Evolutionary conservation across 495 filamentous ascomycete genomes (phyloP).

Genomic region (Lasiosphaeris hirsuta): DNA sequence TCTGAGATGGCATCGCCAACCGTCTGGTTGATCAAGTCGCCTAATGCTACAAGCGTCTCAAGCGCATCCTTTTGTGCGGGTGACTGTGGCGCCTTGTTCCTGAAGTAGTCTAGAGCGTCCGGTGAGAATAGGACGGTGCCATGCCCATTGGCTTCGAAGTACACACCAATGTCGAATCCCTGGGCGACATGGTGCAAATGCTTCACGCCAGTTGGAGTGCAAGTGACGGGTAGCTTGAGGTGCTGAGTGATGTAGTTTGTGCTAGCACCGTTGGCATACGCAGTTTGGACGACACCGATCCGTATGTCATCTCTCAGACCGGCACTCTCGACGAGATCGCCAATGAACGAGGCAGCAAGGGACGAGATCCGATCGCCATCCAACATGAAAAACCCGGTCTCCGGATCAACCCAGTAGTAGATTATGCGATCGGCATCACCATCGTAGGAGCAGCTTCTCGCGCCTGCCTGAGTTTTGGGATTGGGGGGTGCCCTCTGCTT

Average conservation of each 20-base stretch:
- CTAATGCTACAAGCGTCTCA: conserved; percentile 73
- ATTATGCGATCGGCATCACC: conserved; percentile 94
- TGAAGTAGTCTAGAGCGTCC: conserved; percentile 71
- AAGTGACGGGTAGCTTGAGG: conserved; percentile 84
- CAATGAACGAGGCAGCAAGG: conserved; percentile 89
- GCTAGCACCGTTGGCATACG: conserved; percentile 95
- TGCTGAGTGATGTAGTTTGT: conserved; percentile 87
- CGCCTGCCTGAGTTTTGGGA: conserved; percentile 68
- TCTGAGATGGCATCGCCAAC: conserved; percentile 96
- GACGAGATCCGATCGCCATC: conserved; percentile 97
- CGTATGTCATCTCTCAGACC: conserved; percentile 75
- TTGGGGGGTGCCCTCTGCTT: conserved; percentile 85
- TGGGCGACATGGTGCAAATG: conserved; percentile 92
- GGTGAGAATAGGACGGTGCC: conserved; percentile 93
- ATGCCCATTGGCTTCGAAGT: conserved; percentile 98
- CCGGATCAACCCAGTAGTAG: conserved; percentile 87
- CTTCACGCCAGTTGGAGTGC: conserved; percentile 95
- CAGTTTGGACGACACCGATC: conserved; percentile 93
- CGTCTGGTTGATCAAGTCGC: conserved; percentile 92
- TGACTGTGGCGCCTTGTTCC: conserved; percentile 75
- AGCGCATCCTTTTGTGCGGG: conserved; percentile 85
- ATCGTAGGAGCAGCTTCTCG: conserved; percentile 87
- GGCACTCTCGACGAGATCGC: conserved; percentile 75
- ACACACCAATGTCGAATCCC: conserved; percentile 89
- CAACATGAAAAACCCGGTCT: conserved; percentile 79